Conservation (phyloP, 2,329 filamentous ascomycete species). For the Grosmannia clavigera region DNA sequence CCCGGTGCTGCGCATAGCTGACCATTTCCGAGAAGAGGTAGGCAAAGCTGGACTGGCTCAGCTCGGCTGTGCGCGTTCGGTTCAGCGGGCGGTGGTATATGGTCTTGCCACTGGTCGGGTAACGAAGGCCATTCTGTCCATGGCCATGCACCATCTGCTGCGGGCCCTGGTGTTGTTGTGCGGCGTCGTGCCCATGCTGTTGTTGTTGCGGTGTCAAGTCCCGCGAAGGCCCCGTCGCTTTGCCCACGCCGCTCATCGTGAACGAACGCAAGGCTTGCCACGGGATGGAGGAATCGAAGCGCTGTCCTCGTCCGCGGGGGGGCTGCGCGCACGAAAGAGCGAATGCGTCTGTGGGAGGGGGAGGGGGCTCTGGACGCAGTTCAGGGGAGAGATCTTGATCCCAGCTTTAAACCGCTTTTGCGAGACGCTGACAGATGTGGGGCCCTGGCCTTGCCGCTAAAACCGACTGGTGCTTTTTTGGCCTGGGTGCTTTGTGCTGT, state of each 20-base stretch:
- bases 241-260: conserved; percentile 5
- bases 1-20: conserved; percentile 78
- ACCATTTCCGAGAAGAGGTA: conserved; percentile 97
- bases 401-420: background rate
- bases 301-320: background rate
- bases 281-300: background rate
- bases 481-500: background rate
- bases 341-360: background rate
- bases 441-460: background rate
- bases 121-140: conserved; percentile 56
- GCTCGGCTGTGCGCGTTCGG: conserved; percentile 74
- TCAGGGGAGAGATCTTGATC: background rate
- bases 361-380: background rate
- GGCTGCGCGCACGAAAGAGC: background rate
- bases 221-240: conserved; percentile 5
- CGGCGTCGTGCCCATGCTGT: conserved; percentile 1
- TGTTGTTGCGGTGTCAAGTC: conserved; percentile 2
- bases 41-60: conserved; percentile 87
- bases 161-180: background rate
- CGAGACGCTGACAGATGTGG: background rate
- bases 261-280: background rate
- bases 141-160: conserved; percentile 16
- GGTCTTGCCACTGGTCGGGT: conserved; percentile 87
- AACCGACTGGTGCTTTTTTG: background rate
- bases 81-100: conserved; percentile 96